Evolutionary conservation across 2,329 filamentous ascomycete genomes (phyloP).

Genomic region (Diaporthe longicolla): DNA sequence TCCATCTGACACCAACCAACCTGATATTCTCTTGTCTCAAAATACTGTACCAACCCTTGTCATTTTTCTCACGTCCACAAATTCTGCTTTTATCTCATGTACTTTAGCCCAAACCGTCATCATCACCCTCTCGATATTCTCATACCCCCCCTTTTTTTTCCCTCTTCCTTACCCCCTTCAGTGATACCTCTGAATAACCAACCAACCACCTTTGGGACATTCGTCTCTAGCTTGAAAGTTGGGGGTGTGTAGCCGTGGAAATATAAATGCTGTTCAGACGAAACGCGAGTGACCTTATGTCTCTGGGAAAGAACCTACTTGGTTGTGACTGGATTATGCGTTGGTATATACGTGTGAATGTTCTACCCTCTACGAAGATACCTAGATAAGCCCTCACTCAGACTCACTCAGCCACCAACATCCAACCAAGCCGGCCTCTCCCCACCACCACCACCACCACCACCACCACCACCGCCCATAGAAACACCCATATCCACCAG

Average conservation of each 20-base stretch:
- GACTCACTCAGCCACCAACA: background rate
- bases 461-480: constrained; percentile 10
- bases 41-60: constrained; percentile 12
- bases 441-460: background rate
- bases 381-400: too few species aligned
- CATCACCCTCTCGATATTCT: background rate
- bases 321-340: background rate
- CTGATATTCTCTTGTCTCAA: background rate
- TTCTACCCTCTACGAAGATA: too few species aligned
- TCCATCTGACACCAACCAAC: background rate
- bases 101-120: background rate
- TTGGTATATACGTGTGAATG: too few species aligned
- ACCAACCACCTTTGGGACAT: background rate
- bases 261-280: constrained; percentile 25
- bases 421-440: constrained; percentile 38
- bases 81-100: background rate
- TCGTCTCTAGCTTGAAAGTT: constrained; percentile 15
- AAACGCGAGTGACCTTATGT: background rate
- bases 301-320: background rate
- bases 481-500: constrained; percentile 39
- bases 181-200: constrained; percentile 43
- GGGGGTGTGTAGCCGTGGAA: background rate
- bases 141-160: background rate
- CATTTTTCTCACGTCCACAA: background rate
- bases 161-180: background rate